Evolutionary conservation across 2,329 filamentous ascomycete species (phyloP).

Genomic region (Trichoderma sp.): DNA sequence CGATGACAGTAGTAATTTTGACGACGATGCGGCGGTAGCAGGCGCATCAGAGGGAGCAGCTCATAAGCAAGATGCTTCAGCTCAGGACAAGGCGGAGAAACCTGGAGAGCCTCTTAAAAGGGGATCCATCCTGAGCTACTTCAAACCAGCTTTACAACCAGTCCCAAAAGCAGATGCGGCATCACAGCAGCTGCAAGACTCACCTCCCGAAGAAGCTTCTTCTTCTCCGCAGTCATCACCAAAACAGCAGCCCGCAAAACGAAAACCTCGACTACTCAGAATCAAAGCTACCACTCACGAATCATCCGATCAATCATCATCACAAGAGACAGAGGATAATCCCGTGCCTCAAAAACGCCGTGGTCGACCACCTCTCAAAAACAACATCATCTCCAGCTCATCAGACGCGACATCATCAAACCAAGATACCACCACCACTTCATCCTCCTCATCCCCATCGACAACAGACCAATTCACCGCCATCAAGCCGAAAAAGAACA

Average conservation of each 20-base stretch:
- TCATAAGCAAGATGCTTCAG: background rate
- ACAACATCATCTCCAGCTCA: background rate
- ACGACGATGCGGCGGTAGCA: background rate
- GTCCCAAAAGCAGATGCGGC: slow-evolving; percentile 10
- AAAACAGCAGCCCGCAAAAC: slow-evolving; percentile 23
- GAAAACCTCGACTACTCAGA: slow-evolving; percentile 38
- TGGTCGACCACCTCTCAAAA: background rate
- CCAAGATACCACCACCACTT: background rate
- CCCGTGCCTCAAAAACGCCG: background rate
- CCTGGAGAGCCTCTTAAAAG: slow-evolving; percentile 19
- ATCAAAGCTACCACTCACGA: slow-evolving; percentile 33
- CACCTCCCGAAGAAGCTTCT: slow-evolving; percentile 19
- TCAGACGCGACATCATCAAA: background rate
- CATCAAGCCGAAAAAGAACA: slow-evolving; percentile 12
- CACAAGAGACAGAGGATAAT: background rate
- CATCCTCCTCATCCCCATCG: background rate
- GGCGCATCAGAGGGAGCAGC: background rate
- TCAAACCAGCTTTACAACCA: slow-evolving; percentile 40
- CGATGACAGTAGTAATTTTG: background rate
- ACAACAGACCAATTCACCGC: background rate
- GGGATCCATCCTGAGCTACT: slow-evolving; percentile 48
- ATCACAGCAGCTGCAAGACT: slow-evolving; percentile 7
- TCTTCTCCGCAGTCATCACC: slow-evolving; percentile 29
- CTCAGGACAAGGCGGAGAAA: background rate
- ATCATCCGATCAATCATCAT: background rate